These are phyloP conservation scores for Hysterangium stoloniferum DNA, from an alignment of 768 basidiomycete species.

Conservation along the genomic window DNA sequence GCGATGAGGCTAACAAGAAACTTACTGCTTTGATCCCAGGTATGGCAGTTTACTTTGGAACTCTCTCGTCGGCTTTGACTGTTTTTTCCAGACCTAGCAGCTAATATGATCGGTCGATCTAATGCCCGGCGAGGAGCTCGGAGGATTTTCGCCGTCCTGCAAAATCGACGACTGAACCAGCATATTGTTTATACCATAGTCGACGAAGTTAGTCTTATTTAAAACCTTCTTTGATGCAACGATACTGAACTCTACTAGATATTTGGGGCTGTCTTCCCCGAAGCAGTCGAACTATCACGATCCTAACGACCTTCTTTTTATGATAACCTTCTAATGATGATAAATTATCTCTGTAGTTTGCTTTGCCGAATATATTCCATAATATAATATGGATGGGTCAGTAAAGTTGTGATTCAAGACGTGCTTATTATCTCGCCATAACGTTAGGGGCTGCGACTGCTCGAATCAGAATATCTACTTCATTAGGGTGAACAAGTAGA, in stretches of 20 bases:
- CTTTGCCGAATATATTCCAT: too few species aligned
- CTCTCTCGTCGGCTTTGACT: not conserved
- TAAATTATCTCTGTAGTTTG: too few species aligned
- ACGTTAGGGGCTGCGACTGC: too few species aligned
- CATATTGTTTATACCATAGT: slow-evolving; percentile 83
- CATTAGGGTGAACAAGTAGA: too few species aligned
- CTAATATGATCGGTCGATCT: slow-evolving; percentile 96
- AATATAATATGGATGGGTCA: too few species aligned
- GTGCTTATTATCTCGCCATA: too few species aligned
- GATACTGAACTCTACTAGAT: slow-evolving; percentile 29
- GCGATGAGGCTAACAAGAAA: slow-evolving; percentile 85
- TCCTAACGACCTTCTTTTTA: too few species aligned
- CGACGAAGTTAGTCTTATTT: slow-evolving; percentile 60
- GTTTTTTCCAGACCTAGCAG: slow-evolving; percentile 64
- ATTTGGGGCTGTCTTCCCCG: slow-evolving; percentile 55
- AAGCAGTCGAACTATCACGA: slow-evolving; percentile 19
- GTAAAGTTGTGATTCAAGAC: too few species aligned
- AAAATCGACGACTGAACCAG: slow-evolving; percentile 91
- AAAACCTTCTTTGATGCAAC: not conserved
- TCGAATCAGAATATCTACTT: too few species aligned
- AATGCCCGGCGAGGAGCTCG: slow-evolving; percentile 92
- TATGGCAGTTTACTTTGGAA: slow-evolving; percentile 21
- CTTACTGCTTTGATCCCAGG: slow-evolving; percentile 89
- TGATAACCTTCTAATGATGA: too few species aligned
- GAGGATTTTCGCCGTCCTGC: slow-evolving; percentile 86